Base-by-base conservation (phyloP, 2,329 filamentous ascomycete species). In the Clonostachys sp. region DNA sequence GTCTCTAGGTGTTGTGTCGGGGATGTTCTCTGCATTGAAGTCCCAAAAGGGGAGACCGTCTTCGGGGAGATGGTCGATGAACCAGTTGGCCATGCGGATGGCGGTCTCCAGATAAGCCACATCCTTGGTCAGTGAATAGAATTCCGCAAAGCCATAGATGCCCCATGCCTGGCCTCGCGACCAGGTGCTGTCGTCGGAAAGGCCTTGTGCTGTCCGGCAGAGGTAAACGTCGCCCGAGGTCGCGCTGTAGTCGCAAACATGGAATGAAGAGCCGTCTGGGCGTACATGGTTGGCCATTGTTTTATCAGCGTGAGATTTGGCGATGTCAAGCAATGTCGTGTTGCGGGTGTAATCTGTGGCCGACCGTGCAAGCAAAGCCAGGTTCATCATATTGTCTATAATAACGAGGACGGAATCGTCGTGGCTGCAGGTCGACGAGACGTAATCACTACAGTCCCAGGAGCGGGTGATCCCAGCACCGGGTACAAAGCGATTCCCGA, bases 121-220 rank as follows among this genome's bases (percentile, higher is more conserved):
- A 20, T 73, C 66, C 12, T 62, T 60, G 0, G 71, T 76, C 72
- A 72, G 75, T n/a, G 53, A 53, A 46, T 73, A 75, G 0, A 67
- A 67, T 53, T 75, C 66, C 1, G 66, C 66, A 46, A 75, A 77
- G 0, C 74, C 74, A 43, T 67, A 62, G 4, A 77, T 70, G 0
- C 67, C 66, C 74, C 74, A 77, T 1, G 72, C 71, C 47, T 77
- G 74, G 1, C 74, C 74, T 5, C 74, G 63, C 6, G 66, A 60
- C 74, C 74, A 77, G 10, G 65, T 72, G 0, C 67, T 73, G 2
- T 55, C 55, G 45, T 75, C 68, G 2, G 54, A 55, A 53, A 67
- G 67, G 1, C 74, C 74, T 52, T 77, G 74, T 42, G 74, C 73
- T 0, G 73, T 77, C 47, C 73, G 62, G 16, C 65, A 65, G 1